Evolutionary conservation across 306 rosid species (phyloP).

Genomic region (Glycine soja): DNA sequence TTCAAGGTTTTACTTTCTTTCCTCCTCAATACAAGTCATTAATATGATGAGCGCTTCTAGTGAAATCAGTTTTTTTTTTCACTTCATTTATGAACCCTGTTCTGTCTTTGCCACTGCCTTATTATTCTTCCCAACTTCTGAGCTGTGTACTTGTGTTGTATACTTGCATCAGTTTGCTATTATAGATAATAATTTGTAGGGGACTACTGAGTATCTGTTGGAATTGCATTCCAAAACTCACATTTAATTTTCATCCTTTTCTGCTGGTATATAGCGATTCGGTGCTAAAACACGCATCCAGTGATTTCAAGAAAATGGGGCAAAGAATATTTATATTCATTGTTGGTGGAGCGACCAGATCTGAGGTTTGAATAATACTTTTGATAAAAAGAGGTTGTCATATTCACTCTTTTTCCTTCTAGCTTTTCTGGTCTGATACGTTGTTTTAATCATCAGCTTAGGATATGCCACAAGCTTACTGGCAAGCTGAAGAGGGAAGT

Average conservation of each 20-base stretch:
- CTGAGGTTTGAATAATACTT: conserved; percentile 68
- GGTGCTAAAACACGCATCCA: conserved; percentile 74
- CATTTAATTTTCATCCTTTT: conserved; percentile 35
- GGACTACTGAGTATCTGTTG: conserved; percentile 14
- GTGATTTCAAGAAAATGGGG: conserved; percentile 93
- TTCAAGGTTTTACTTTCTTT: conserved; percentile 72
- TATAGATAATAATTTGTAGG: conserved; percentile 6
- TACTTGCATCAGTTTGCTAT: conserved; percentile 37
- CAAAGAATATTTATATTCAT: conserved; percentile 87
- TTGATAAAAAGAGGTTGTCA: conserved; percentile 14
- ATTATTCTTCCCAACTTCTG: neutral
- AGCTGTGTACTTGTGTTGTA: conserved; percentile 12
- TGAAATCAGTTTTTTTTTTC: conserved; percentile 29
- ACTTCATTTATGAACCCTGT: conserved; percentile 15
- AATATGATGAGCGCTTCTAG: conserved; percentile 37
- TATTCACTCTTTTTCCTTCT: conserved; percentile 21
- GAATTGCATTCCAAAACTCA: conserved; percentile 30
- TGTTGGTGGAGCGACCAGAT: conserved; percentile 96
- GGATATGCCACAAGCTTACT: conserved; percentile 95
- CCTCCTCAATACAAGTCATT: conserved; percentile 9
- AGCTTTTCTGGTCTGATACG: conserved; percentile 42
- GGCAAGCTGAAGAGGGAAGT: conserved; percentile 84
- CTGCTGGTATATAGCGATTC: conserved; percentile 68
- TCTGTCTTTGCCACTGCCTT: neutral
- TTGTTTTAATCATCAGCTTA: conserved; percentile 68